phyloP scores from a whole-genome alignment of 257 asterid species.

The Voacanga thouarsii region DNA sequence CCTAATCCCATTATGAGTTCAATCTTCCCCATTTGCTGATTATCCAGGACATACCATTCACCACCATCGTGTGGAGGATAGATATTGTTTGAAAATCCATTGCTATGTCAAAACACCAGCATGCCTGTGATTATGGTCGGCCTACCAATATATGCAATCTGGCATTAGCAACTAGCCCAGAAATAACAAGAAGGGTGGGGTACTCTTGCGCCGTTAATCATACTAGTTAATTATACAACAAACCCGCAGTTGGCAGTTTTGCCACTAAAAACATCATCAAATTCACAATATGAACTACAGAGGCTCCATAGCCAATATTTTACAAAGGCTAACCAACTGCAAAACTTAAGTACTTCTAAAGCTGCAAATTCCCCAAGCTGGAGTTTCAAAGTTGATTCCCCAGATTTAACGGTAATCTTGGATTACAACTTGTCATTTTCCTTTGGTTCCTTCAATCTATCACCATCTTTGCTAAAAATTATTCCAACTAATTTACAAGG shows the following conservation, averaged over 20 bases:
- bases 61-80: no score
- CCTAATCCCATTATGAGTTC: no score
- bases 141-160: not conserved
- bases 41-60: no score
- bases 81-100: no score
- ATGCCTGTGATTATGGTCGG: not conserved
- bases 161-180: not conserved
- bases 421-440: conserved; percentile 27
- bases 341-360: not conserved
- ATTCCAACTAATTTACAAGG: conserved; percentile 53
- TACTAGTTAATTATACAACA: conserved; percentile 5
- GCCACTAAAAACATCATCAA: not conserved
- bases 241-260: not conserved
- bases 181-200: not conserved
- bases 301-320: conserved; percentile 4
- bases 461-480: conserved; percentile 42
- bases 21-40: no score
- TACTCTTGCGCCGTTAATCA: not conserved
- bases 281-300: not conserved
- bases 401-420: not conserved
- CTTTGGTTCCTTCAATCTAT: conserved; percentile 23
- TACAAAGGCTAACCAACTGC: conserved; percentile 2
- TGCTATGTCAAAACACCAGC: no score
- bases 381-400: not conserved
- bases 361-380: not conserved